phyloP scores from a whole-genome alignment of 2,329 filamentous ascomycete species.

The Neonectria punicea region DNA sequence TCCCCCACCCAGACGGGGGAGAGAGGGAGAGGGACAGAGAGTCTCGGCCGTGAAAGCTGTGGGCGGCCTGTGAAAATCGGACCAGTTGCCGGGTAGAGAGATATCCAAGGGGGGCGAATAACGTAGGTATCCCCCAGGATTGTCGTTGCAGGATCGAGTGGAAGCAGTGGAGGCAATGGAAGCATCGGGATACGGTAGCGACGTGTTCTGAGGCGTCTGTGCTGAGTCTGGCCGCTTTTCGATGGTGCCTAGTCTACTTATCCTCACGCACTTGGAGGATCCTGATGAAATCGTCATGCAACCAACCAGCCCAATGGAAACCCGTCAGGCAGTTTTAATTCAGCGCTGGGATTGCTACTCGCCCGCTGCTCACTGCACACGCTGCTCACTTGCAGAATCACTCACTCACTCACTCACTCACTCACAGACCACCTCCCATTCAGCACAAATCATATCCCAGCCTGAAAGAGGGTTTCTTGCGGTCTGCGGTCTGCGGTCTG shows the following conservation, averaged over 20 bases:
- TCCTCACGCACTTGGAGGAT: not conserved
- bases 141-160: slow-evolving; percentile 29
- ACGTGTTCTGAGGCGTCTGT: slow-evolving; percentile 8
- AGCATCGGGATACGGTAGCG: slow-evolving; percentile 24
- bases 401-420: not conserved
- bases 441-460: not conserved
- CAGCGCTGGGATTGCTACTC: slow-evolving; percentile 16
- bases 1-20: not conserved
- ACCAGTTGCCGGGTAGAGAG: not conserved
- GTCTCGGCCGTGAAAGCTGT: not conserved
- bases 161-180: slow-evolving; percentile 19
- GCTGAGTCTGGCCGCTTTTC: slow-evolving; percentile 6
- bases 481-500: slow-evolving; percentile 14
- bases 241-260: not conserved
- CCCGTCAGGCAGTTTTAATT: slow-evolving; percentile 19
- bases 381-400: slow-evolving; percentile 11
- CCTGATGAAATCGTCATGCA: slow-evolving; percentile 8
- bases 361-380: slow-evolving; percentile 17
- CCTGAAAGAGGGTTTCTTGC: not conserved
- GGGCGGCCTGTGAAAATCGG: slow-evolving; percentile 1
- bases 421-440: slow-evolving; percentile 36
- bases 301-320: slow-evolving; percentile 32
- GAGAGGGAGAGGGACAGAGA: not conserved
- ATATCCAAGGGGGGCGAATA: slow-evolving; percentile 13
- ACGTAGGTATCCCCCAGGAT: slow-evolving; percentile 36